Evolutionary conservation across 305 asterid species (phyloP).

Genomic region (Fraxinus angustifolia): DNA sequence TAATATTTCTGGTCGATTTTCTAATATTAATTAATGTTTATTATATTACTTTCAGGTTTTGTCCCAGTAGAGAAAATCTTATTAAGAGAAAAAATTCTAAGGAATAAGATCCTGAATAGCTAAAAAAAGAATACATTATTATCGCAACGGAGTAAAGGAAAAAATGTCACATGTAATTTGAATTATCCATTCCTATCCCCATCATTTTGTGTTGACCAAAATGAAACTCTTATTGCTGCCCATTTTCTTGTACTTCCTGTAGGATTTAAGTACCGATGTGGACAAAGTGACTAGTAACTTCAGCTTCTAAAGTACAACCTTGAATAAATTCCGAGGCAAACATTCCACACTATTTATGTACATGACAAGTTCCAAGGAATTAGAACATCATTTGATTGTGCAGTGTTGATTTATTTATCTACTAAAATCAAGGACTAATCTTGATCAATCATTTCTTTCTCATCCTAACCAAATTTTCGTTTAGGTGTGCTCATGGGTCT

Average conservation of each 20-base stretch:
- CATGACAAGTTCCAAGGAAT: neutral
- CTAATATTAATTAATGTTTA: neutral
- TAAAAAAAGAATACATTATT: neutral
- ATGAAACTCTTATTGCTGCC: neutral
- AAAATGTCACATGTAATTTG: slow-evolving; percentile 1
- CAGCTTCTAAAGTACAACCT: neutral
- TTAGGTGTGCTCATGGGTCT: neutral
- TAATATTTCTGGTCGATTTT: neutral
- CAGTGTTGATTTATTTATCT: slow-evolving; percentile 1
- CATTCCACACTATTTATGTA: neutral
- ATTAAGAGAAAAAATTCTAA: neutral
- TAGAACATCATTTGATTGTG: slow-evolving; percentile 3
- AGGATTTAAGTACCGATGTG: neutral
- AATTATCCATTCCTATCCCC: neutral
- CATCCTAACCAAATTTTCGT: neutral
- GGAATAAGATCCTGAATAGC: neutral
- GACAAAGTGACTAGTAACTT: neutral
- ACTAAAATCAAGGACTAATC: neutral
- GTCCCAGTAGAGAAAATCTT: neutral
- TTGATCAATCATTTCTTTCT: neutral
- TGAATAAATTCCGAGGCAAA: neutral
- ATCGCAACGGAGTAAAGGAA: neutral
- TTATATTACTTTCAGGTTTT: neutral
- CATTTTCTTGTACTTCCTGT: neutral
- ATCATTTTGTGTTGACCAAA: slow-evolving; percentile 7